Percentiles rank a stretch among this genome's conserved stretches.
Evolutionary conservation across 768 basidiomycete species (phyloP).

Genomic region (Xerocomus potaroensis): DNA sequence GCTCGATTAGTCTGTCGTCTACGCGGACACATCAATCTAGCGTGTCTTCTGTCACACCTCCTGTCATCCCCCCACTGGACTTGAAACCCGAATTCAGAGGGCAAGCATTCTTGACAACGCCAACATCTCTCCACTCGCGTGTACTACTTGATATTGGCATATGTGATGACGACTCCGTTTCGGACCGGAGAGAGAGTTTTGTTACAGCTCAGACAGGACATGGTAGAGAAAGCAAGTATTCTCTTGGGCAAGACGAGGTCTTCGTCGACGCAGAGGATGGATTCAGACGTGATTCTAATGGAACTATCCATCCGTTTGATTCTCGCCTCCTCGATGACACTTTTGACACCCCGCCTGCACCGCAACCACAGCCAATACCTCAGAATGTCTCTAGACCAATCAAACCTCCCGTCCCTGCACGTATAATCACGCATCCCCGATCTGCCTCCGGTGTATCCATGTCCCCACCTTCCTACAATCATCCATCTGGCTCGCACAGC

Average conservation of each 20-base stretch:
- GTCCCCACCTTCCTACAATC: slow-evolving; percentile 24
- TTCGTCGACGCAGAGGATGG: slow-evolving; percentile 29
- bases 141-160: slow-evolving; percentile 21
- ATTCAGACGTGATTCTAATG: slow-evolving; percentile 18
- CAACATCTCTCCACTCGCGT: slow-evolving; percentile 23
- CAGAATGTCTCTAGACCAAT: slow-evolving; percentile 1
- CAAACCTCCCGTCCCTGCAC: slow-evolving; percentile 23
- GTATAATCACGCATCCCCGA: slow-evolving; percentile 9
- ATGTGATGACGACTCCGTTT: slow-evolving; percentile 40
- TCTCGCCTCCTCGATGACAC: slow-evolving; percentile 12
- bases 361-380: neutral
- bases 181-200: slow-evolving; percentile 54
- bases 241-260: slow-evolving; percentile 24
- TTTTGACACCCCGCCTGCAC: slow-evolving; percentile 4
- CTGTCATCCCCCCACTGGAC: slow-evolving; percentile 57
- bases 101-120: slow-evolving; percentile 27
- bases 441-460: slow-evolving; percentile 17
- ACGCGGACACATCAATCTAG: slow-evolving; percentile 53
- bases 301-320: slow-evolving; percentile 23
- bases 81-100: slow-evolving; percentile 50
- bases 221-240: slow-evolving; percentile 30
- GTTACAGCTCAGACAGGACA: slow-evolving; percentile 40
- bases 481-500: slow-evolving; percentile 15
- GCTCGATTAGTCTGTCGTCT: slow-evolving; percentile 61
- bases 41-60: slow-evolving; percentile 36